phyloP scores from a whole-genome alignment of 2,329 filamentous ascomycete species.

The Paecilomyces sp. region DNA sequence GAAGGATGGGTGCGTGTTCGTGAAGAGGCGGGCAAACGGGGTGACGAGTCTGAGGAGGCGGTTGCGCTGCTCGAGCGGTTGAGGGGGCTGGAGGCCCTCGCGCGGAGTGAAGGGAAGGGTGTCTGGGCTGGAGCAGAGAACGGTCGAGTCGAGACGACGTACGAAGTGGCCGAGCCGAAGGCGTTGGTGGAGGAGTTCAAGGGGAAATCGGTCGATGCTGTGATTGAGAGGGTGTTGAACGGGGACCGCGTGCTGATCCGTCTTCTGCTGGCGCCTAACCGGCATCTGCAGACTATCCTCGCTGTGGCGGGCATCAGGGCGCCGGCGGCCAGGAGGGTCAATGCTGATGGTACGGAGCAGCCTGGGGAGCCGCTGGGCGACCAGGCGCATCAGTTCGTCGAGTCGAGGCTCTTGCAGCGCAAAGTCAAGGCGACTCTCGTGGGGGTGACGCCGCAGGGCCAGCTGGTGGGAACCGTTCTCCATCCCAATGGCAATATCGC shows the following conservation, averaged over 20 bases:
- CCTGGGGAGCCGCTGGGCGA: slow-evolving; percentile 84
- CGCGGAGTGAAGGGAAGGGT: slow-evolving; percentile 71
- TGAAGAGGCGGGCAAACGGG: slow-evolving; percentile 79
- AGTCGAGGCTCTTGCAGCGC: slow-evolving; percentile 77
- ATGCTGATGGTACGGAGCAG: slow-evolving; percentile 71
- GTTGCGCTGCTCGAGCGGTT: slow-evolving; percentile 67
- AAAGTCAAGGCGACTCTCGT: slow-evolving; percentile 76
- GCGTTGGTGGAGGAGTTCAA: slow-evolving; percentile 75
- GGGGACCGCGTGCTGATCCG: slow-evolving; percentile 85
- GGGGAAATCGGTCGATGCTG: slow-evolving; percentile 72
- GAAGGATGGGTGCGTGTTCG: slow-evolving; percentile 90
- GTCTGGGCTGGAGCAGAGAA: slow-evolving; percentile 64
- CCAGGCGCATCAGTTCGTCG: slow-evolving; percentile 82
- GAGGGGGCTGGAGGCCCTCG: slow-evolving; percentile 67
- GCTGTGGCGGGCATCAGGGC: slow-evolving; percentile 83
- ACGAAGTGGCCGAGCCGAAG: slow-evolving; percentile 72
- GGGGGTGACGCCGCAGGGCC: slow-evolving; percentile 80
- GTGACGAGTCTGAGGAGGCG: slow-evolving; percentile 76
- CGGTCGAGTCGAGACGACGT: slow-evolving; percentile 64
- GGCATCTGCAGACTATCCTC: slow-evolving; percentile 83
- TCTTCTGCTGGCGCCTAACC: slow-evolving; percentile 69
- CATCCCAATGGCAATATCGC: slow-evolving; percentile 92
- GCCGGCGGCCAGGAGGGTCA: slow-evolving; percentile 79
- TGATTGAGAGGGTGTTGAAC: slow-evolving; percentile 85
- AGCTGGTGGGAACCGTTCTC: slow-evolving; percentile 79